These are phyloP conservation scores for Penstemon barbatus DNA, from an alignment of 257 asterid species.

Conservation along the genomic window DNA sequence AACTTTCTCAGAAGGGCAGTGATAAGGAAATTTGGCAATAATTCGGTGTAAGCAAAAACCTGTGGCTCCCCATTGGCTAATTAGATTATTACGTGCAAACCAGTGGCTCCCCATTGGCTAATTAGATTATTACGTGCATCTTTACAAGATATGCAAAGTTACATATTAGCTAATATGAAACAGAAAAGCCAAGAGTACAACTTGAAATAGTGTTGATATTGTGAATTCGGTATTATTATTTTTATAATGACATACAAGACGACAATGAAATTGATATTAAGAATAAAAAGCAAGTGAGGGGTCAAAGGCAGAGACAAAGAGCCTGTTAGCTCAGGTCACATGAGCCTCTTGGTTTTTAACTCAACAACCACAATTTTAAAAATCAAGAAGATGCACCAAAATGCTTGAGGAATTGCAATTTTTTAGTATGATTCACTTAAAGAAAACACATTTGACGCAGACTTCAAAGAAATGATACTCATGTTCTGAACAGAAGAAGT, in stretches of 20 bases:
- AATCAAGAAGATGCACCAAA: conserved; percentile 5
- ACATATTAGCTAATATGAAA: background rate
- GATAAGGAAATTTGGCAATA: background rate
- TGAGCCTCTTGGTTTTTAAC: background rate
- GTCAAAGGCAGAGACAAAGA: background rate
- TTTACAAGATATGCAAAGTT: background rate
- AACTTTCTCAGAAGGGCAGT: background rate
- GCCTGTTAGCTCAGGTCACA: conserved; percentile 5
- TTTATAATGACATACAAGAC: background rate
- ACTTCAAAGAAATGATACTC: background rate
- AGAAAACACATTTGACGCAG: background rate
- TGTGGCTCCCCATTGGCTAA: background rate
- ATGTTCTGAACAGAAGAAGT: background rate
- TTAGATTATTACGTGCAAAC: background rate
- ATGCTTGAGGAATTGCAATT: background rate
- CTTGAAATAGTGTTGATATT: background rate
- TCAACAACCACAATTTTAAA: background rate
- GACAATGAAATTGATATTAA: background rate
- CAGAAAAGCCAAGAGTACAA: background rate
- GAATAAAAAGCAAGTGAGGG: background rate
- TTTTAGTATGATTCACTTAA: background rate
- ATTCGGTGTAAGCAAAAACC: background rate
- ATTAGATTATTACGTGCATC: background rate
- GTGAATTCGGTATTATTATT: background rate
- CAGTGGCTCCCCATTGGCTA: background rate